These are phyloP conservation scores for Gentiana dahurica DNA, from an alignment of 257 asterid genomes.

Conservation along the genomic window DNA sequence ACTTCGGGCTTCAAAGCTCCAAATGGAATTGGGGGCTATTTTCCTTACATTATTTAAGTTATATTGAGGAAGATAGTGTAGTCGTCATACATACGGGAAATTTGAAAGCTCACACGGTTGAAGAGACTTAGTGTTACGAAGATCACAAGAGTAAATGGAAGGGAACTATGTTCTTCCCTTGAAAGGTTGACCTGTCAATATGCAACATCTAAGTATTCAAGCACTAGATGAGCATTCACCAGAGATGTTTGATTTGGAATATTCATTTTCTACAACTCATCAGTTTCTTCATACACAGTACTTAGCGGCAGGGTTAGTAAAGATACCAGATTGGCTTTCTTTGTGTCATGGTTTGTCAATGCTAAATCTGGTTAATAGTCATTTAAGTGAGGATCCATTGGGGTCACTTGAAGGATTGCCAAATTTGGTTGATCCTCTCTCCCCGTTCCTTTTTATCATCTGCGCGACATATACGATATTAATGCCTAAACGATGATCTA, in stretches of 20 bases:
- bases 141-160: conserved; percentile 5
- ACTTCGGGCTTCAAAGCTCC: conserved; percentile 2
- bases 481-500: too few relatives aligned
- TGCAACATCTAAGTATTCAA: neutral
- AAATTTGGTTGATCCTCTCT: neutral
- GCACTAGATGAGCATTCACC: neutral
- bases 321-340: conserved; percentile 17
- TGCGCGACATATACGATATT: too few relatives aligned
- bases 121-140: neutral
- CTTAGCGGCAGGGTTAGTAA: conserved; percentile 1
- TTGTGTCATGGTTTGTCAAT: conserved; percentile 4
- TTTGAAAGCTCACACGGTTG: conserved; percentile 9
- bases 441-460: too few relatives aligned
- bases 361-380: neutral
- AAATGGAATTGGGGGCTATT: neutral
- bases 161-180: conserved; percentile 2
- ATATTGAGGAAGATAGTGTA: neutral
- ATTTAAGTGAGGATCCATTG: conserved; percentile 3
- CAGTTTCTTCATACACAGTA: neutral
- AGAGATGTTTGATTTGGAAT: conserved; percentile 6
- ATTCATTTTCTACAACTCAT: neutral
- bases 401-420: conserved; percentile 1
- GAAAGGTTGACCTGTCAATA: neutral
- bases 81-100: neutral
- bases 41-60: neutral